A percentile compares a stretch with the other conserved stretches of the same genome.
Conservation (phyloP, 768 basidiomycete species). For the Macrocybe gigantea region DNA sequence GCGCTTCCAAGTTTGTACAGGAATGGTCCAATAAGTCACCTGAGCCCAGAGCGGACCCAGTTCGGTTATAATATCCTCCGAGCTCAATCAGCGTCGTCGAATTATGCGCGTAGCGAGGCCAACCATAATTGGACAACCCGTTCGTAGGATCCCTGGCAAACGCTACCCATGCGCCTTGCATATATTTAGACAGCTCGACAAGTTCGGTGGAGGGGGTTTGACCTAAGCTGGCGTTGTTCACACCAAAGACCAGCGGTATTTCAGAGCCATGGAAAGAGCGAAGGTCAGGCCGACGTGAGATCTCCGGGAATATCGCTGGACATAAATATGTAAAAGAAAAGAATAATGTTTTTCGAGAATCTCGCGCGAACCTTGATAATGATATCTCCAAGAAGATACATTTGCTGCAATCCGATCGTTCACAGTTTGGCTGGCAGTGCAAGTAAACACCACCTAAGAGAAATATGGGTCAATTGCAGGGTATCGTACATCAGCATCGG, state of each 20-base stretch:
- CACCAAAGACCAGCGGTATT: slow-evolving; percentile 33
- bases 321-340: neutral
- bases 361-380: neutral
- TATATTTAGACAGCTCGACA: slow-evolving; percentile 23
- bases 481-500: too few species aligned
- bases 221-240: slow-evolving; percentile 11
- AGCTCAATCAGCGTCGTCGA: slow-evolving; percentile 1
- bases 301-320: slow-evolving; percentile 28
- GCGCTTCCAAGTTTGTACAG: slow-evolving; percentile 1
- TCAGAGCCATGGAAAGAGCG: slow-evolving; percentile 32
- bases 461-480: neutral
- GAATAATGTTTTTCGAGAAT: neutral
- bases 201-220: slow-evolving; percentile 8
- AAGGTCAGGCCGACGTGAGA: slow-evolving; percentile 24
- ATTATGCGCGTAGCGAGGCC: slow-evolving; percentile 10
- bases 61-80: neutral
- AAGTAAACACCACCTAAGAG: slow-evolving; percentile 19
- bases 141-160: slow-evolving; percentile 28
- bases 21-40: slow-evolving; percentile 6
- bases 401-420: slow-evolving; percentile 16
- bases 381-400: neutral
- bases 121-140: slow-evolving; percentile 15
- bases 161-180: slow-evolving; percentile 29
- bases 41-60: neutral
- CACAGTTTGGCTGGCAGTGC: slow-evolving; percentile 18